phyloP scores from a whole-genome alignment of 1,284 basidiomycete species.

The Polyporus tsugae region DNA sequence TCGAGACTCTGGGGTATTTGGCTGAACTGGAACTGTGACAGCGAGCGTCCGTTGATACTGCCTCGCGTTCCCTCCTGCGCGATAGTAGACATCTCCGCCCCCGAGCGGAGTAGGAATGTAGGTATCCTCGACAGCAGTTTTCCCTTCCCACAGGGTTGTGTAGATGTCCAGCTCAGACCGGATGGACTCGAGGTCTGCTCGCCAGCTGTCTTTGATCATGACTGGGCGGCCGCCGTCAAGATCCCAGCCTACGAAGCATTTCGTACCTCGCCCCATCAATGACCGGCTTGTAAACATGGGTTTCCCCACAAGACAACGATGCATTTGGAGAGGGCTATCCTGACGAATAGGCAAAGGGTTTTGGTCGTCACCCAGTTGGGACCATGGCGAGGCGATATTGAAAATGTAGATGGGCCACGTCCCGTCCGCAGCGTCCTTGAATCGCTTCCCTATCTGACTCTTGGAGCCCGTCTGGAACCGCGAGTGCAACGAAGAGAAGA shows the following conservation, averaged over 20 bases:
- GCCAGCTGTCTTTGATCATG: conserved; percentile 2
- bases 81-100: background rate
- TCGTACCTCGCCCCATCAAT: background rate
- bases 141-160: background rate
- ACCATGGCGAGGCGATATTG: background rate
- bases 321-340: background rate
- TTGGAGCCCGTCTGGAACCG: background rate
- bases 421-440: background rate
- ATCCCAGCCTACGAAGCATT: conserved; percentile 1
- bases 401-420: background rate
- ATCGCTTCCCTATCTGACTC: background rate
- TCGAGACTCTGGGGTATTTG: background rate
- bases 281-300: background rate
- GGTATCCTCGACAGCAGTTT: background rate
- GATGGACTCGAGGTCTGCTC: background rate
- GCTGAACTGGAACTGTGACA: background rate
- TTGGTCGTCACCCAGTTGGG: background rate
- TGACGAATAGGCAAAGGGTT: background rate
- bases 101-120: background rate
- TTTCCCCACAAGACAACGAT: background rate
- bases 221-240: background rate
- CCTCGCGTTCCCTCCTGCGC: background rate
- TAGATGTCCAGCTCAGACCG: background rate
- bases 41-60: background rate
- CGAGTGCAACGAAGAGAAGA: background rate